A percentile compares a stretch with the other conserved stretches of the same genome.
These are phyloP conservation scores for Penicillium taxi DNA, from an alignment of 495 filamentous ascomycete species.

Conservation along the genomic window DNA sequence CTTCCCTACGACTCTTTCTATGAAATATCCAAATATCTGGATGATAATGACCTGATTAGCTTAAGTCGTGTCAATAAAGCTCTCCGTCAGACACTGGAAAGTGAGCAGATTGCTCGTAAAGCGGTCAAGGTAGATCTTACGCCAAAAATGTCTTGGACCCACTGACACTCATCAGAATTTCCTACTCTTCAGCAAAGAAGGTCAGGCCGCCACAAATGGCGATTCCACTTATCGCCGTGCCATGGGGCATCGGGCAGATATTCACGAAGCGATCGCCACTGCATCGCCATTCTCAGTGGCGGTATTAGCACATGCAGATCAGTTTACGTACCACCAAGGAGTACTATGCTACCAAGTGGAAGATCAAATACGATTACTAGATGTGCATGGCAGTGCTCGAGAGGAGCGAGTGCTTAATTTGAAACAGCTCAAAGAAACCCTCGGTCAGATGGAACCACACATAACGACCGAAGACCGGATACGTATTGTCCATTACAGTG, in stretches of 20 bases:
- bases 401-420: constrained; percentile 55
- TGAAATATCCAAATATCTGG: constrained; percentile 42
- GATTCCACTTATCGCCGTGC: constrained; percentile 47
- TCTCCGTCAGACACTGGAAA: constrained; percentile 46
- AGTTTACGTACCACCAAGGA: constrained; percentile 57
- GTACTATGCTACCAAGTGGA: constrained; percentile 53
- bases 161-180: constrained; percentile 35
- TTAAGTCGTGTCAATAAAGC: constrained; percentile 44
- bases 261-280: constrained; percentile 53
- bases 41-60: constrained; percentile 35
- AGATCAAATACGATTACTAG: constrained; percentile 53
- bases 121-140: constrained; percentile 46
- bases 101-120: constrained; percentile 54
- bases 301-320: constrained; percentile 50
- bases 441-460: constrained; percentile 26
- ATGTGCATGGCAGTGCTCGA: constrained; percentile 45
- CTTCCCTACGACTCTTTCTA: constrained; percentile 60
- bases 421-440: too few species aligned
- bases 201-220: constrained; percentile 36
- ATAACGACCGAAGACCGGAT: constrained; percentile 39
- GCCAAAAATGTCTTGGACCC: constrained; percentile 8
- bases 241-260: constrained; percentile 51
- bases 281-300: constrained; percentile 55
- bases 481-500: constrained; percentile 52
- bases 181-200: constrained; percentile 51